Base-by-base conservation (phyloP, 441 rosid genomes). In the Pelargonium hybrid region DNA sequence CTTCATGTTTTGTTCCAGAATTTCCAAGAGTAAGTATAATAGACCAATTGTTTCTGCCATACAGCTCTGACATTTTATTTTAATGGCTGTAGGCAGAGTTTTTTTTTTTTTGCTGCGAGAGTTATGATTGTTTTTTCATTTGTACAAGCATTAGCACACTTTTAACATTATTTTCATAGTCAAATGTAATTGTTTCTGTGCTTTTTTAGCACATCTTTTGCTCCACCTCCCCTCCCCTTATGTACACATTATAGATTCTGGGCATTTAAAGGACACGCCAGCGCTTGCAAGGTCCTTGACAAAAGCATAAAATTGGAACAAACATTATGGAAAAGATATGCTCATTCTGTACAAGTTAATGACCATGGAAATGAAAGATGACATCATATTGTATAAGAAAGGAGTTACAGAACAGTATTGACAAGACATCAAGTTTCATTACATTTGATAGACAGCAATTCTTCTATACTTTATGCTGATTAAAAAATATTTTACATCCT, bases 1-100 rank as follows among this genome's bases (percentile, higher is more conserved):
- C 83, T 88, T 92, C 80, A 90, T 92, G 98, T 95, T 92, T 83
- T 95, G 98, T 78, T 89, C 98, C 63, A 85, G 98, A 72, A 92
- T 95, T 65, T 87, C 99, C 5, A 95, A 89, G 76, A 79, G 85
- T 77, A 91, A 86, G 82, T 83, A 76, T 47, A 77, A 79, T 72
- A 86, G 98, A 80, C 79, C 87, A 68, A 75, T 87, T 52, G 79
- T 84, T 75, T 76, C 96, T 0, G 80, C 83, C 31, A 61, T 83
- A n/a, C 79, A 84, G 5, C 57, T 72, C 59, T 80, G 69, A 77
- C n/a, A 20, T 26, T 37, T 45, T 20, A 61, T 37, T 37, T 37
- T 39, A 10, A 39, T 1, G 11, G 45, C 43, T 37, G 43, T 37
- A 37, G 43, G 43, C 43, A 37, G 7, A 37, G 10, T 37, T 37